Conservation (phyloP, 495 filamentous ascomycete genomes). For the Jackrogersella multiformis region DNA sequence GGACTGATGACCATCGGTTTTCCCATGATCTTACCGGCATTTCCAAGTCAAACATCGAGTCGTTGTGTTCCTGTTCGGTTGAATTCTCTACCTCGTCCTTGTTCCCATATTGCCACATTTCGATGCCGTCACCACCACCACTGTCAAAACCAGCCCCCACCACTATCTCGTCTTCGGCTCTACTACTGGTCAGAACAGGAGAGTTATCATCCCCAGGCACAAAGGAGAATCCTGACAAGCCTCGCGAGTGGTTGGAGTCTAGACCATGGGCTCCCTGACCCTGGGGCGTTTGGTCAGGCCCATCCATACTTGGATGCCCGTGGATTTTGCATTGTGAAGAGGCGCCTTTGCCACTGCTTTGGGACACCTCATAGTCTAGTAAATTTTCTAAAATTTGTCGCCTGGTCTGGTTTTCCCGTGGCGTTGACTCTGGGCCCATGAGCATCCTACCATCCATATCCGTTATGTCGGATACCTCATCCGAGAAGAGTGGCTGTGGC, state of each 20-base stretch:
- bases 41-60: background rate
- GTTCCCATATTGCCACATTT: background rate
- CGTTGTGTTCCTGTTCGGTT: background rate
- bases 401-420: constrained; percentile 2
- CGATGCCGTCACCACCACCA: background rate
- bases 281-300: background rate
- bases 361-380: constrained; percentile 1
- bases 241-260: constrained; percentile 12
- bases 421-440: background rate
- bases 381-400: constrained; percentile 24
- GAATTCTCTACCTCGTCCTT: background rate
- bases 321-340: background rate
- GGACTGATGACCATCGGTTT: background rate
- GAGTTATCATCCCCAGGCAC: constrained; percentile 27
- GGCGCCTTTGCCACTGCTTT: background rate
- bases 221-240: constrained; percentile 32
- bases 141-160: background rate
- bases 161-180: background rate
- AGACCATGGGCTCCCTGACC: background rate
- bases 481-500: constrained; percentile 22
- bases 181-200: background rate
- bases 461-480: constrained; percentile 14
- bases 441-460: background rate
- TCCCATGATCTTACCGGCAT: background rate
- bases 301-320: background rate